Evolutionary conservation across 2,329 filamentous ascomycete genomes (phyloP), one percentile per base, ranked within the genome.

Genomic region (Fusarium abutilonis): DNA sequence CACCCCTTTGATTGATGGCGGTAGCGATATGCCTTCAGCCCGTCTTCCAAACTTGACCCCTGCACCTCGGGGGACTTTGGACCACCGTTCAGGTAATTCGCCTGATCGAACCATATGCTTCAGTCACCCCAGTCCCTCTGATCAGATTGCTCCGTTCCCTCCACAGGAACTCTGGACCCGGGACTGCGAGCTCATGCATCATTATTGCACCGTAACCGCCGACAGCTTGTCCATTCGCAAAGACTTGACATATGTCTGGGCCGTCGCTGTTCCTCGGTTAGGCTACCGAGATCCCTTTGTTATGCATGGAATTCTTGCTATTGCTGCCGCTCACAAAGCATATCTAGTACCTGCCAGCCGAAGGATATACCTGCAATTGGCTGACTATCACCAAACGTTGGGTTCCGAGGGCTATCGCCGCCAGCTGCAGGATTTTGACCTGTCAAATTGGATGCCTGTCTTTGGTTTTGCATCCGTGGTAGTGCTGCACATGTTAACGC

Each of bases 381-480:
- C 69, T 5, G 60, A 68, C n/a, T 73, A 72, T 32, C 67, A 74
- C 21, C 71, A 73, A 39, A 73, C 69, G 3, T 49, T 73, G 2
- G 72, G 72, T 1, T 68, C 72, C 3, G 71, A 74, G 15, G 67
- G 68, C 1, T 74, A 73, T 34, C 70, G 72, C 9, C 47, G 54
- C 2, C 47, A 57, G 5, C 56, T 74, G 7, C 56, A 64, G 13
- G 36, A 55, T 6, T 54, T 71, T 9, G 28, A 60, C 28, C 21
- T 63, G 7, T 45, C 55, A 3, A 68, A 63, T 35, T 71, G 67
- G 63, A 51, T 60, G 35, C 73, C 77, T n/a, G 70, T 77, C 34
- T 76, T 78, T 34, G 76, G 73, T 64, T 79, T 82, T 46, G 77
- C 79, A 52, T 77, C 78, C 13, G 74, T 74, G 4, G 74, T 73